Base-by-base conservation (phyloP, 140 eudicot species). In the Erigeron philadelphicus region DNA sequence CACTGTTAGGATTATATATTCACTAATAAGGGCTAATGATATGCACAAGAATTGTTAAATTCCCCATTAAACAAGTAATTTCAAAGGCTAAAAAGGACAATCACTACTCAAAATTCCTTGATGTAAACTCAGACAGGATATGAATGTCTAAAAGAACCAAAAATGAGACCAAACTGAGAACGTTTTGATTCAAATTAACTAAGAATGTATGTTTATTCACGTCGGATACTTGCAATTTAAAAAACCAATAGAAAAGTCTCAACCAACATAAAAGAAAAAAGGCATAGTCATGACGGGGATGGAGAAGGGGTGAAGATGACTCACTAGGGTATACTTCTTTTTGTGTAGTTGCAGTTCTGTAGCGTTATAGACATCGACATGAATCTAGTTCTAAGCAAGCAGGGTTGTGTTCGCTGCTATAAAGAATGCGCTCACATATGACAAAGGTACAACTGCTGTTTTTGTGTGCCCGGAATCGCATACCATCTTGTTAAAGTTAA, bases 381-480 rank as follows among this genome's bases (percentile, higher is more conserved):
- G 68, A 66, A 67, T 67, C 74, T 17, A 49, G 64, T 68, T 59
- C 63, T 17, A 75, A 59, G 47, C 46, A 47, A 59, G 46, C 47
- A 49, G 54, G 16, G 64, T 17, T 17, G 38, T 9, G 53, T 41
- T 60, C 43, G 11, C 31, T 38, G 45, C 18, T 56, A 42, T 21
- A 21, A 21, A 21, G 25, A 21, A 21, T 21, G 25, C 25, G 25
- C 25, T 21, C 25, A 21, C 25, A 21, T 21, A 21, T 21, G 1
- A 21, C 38, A 31, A 31, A 31, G 53, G 41, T 55, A 7, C 11
- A 16, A 40, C 21, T 48, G 15, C 70, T 68, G 70, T n/a, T 68
- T 68, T 61, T 31, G n/a, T 61, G 70, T 68, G 75, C 64, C 66
- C 45, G 17, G 23, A 66, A 60, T 52, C 55, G 65, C 44, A 75